Percentiles rank a stretch among this genome's conserved stretches.
These are phyloP conservation scores for Lagenidium sp. DNA, from an alignment of 352 stramenopile genomes.

Conservation along the genomic window DNA sequence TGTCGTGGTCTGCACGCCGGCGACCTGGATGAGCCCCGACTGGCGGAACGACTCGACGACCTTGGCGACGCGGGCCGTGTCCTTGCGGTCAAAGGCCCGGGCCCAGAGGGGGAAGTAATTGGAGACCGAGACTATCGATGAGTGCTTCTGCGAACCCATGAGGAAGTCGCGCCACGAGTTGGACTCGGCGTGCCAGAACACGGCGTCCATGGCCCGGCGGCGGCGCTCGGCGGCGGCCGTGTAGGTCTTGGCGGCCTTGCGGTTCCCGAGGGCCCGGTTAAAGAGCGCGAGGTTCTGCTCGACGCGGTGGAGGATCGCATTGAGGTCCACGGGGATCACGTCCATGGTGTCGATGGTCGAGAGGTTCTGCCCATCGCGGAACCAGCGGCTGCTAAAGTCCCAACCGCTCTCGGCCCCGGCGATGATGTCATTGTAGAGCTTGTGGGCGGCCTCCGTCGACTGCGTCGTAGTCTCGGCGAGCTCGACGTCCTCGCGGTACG, in stretches of 20 bases:
- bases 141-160: conserved; percentile 6
- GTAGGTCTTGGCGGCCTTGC: conserved; percentile 1
- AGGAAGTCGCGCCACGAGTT: conserved; percentile 22
- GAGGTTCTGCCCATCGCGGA: conserved; percentile 13
- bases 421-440: conserved; percentile 24
- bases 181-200: conserved; percentile 18
- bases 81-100: conserved; percentile 3
- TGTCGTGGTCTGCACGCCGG: conserved; percentile 26
- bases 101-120: conserved; percentile 32
- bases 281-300: conserved; percentile 25
- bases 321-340: conserved; percentile 39
- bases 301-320: conserved; percentile 26
- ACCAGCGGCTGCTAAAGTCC: conserved; percentile 47
- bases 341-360: conserved; percentile 14
- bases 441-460: background rate
- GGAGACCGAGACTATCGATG: conserved; percentile 7
- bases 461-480: conserved; percentile 4
- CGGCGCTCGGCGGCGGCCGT: conserved; percentile 5
- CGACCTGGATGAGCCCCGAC: conserved; percentile 18
- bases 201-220: conserved; percentile 15
- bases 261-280: conserved; percentile 10
- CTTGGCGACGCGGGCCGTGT: background rate
- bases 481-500: conserved; percentile 34
- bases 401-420: conserved; percentile 37
- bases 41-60: conserved; percentile 14